Conservation (phyloP, 495 filamentous ascomycete species). For the Aspergillus biplanus region DNA sequence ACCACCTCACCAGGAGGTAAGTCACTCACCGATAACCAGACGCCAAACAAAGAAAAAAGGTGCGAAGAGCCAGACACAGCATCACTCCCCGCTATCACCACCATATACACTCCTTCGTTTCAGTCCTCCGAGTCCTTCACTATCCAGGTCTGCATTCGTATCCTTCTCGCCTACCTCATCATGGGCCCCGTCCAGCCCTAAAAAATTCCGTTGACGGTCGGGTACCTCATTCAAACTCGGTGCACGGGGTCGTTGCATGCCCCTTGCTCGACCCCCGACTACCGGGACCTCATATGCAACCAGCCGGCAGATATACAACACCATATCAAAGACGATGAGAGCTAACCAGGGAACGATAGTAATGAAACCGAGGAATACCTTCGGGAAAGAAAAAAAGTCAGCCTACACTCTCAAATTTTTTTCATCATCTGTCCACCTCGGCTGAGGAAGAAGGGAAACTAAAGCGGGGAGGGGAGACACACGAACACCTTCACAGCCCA, state of each 20-base stretch:
- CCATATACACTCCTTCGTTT: not conserved
- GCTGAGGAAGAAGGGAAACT: not conserved
- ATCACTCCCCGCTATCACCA: not conserved
- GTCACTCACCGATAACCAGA: not conserved
- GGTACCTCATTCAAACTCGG: constrained; percentile 66
- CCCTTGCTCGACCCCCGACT: constrained; percentile 66
- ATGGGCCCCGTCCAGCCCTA: constrained; percentile 45
- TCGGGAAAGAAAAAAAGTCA: constrained; percentile 7
- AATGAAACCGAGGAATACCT: constrained; percentile 64
- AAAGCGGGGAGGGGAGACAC: constrained; percentile 28
- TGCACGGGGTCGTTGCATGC: constrained; percentile 62
- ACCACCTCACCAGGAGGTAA: constrained; percentile 6
- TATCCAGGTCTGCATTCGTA: constrained; percentile 9
- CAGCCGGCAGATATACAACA: constrained; percentile 66
- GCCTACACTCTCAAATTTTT: not conserved
- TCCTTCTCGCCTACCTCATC: constrained; percentile 10
- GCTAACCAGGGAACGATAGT: constrained; percentile 69
- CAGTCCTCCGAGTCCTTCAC: constrained; percentile 8
- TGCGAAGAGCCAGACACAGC: not conserved
- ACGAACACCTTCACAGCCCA: constrained; percentile 70
- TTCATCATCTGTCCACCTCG: not conserved
- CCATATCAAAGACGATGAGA: constrained; percentile 67
- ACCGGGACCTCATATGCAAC: constrained; percentile 61
- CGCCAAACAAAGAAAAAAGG: not conserved
- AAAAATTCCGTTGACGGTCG: constrained; percentile 53